These are phyloP conservation scores for Claviceps capensis DNA, from an alignment of 2,329 filamentous ascomycete species.

Conservation along the genomic window DNA sequence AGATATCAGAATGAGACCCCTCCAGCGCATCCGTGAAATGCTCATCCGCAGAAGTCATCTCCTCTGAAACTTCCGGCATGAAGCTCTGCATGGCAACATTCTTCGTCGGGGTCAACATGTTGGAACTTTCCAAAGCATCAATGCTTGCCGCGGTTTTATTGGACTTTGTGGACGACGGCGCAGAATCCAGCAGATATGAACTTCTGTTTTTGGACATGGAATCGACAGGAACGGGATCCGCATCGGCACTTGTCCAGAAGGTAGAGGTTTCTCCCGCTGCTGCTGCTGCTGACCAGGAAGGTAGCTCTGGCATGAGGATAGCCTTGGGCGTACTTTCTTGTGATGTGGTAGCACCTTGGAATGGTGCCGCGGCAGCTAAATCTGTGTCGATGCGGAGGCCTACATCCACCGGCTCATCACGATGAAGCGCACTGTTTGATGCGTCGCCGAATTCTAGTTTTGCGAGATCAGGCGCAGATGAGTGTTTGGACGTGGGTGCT, in stretches of 20 bases:
- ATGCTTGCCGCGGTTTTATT: slow-evolving; percentile 13
- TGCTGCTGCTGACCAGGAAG: slow-evolving; percentile 7
- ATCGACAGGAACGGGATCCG: slow-evolving; percentile 26
- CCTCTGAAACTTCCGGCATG: slow-evolving; percentile 15
- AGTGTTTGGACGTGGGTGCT: slow-evolving; percentile 17
- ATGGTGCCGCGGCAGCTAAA: slow-evolving; percentile 15
- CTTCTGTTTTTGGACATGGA: slow-evolving; percentile 28
- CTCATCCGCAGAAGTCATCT: slow-evolving; percentile 21
- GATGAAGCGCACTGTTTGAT: slow-evolving; percentile 11
- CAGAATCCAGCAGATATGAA: slow-evolving; percentile 27
- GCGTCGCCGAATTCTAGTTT: slow-evolving; percentile 16
- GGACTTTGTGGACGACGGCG: slow-evolving; percentile 20
- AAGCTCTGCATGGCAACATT: slow-evolving; percentile 6
- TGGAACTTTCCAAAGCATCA: slow-evolving; percentile 10
- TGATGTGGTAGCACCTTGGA: slow-evolving; percentile 41
- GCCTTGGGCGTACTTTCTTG: slow-evolving; percentile 58
- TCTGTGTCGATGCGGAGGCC: slow-evolving; percentile 29
- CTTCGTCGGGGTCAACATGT: slow-evolving; percentile 14
- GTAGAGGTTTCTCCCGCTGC: slow-evolving; percentile 3
- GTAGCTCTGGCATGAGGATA: slow-evolving; percentile 21
- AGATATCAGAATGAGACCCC: slow-evolving; percentile 11
- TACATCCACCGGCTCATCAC: slow-evolving; percentile 9
- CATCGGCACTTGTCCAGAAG: slow-evolving; percentile 10
- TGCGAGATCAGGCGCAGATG: slow-evolving; percentile 19
- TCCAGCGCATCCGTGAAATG: slow-evolving; percentile 23